Conservation (phyloP, 306 rosid genomes). For the Lathyrus oleraceus region DNA sequence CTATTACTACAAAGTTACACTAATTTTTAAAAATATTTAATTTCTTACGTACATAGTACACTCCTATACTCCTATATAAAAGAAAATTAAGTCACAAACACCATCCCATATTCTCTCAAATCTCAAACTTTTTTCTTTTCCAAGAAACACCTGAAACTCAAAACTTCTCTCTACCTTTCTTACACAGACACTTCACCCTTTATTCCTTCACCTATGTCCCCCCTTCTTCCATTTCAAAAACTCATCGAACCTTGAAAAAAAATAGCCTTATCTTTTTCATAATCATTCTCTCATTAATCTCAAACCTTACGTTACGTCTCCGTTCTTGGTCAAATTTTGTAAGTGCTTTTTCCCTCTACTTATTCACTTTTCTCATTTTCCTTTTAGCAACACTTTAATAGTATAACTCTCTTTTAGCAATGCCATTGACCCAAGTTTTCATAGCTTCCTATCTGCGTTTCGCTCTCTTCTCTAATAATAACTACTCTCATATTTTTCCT, state of each 20-base stretch:
- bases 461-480: background rate
- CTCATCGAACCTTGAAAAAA: background rate
- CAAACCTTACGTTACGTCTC: background rate
- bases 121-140: background rate
- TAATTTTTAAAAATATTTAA: background rate
- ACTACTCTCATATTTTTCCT: constrained; percentile 1
- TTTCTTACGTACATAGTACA: background rate
- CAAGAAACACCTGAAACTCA: background rate
- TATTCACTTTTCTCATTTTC: background rate
- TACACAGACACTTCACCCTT: background rate
- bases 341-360: background rate
- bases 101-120: background rate
- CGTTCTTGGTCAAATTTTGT: background rate
- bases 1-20: background rate
- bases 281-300: background rate
- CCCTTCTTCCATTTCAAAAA: constrained; percentile 11
- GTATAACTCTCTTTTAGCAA: constrained; percentile 34
- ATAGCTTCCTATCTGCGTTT: background rate
- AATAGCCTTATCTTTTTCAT: background rate
- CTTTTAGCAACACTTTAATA: background rate
- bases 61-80: constrained; percentile 3
- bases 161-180: background rate
- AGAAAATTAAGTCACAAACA: background rate
- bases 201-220: background rate
- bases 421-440: constrained; percentile 43